phyloP scores from a whole-genome alignment of 1,139 yeast genomes.

The Blastobotrys malaysiensis region DNA sequence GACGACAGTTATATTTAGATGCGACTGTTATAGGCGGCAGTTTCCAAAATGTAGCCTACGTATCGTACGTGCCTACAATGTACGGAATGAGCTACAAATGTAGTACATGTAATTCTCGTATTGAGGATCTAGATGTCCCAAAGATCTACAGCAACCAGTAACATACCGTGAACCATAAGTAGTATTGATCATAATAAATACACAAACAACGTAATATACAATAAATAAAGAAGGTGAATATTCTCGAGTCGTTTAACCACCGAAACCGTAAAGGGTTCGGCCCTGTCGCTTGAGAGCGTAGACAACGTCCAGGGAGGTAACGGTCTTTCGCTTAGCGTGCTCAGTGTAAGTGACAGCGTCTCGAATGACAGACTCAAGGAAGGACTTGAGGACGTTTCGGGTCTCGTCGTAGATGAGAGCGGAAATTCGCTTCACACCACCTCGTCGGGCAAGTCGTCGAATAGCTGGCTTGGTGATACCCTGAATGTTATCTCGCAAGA shows the following conservation, averaged over 20 bases:
- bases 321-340: constrained; percentile 99
- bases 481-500: constrained; percentile 98
- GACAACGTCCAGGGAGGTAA: constrained; percentile 97
- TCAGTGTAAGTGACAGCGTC: constrained; percentile 99
- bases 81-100: no score
- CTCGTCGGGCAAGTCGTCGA: constrained; percentile 99
- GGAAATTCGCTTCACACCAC: constrained; percentile 99
- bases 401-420: constrained; percentile 99
- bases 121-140: no score
- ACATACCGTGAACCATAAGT: constrained; percentile 3
- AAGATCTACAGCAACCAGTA: constrained; percentile 9
- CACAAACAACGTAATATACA: not conserved
- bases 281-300: constrained; percentile 99
- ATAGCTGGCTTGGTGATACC: constrained; percentile 99
- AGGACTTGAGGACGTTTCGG: constrained; percentile 92
- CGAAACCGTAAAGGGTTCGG: constrained; percentile 99
- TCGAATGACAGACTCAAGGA: constrained; percentile 96
- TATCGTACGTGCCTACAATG: no score
- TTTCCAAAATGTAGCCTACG: no score
- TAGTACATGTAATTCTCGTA: no score
- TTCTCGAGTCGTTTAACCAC: constrained; percentile 60
- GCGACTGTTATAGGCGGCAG: no score
- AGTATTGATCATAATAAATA: constrained; percentile 5
- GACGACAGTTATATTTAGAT: not conserved
- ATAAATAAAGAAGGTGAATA: not conserved